Percentiles rank a stretch among this genome's conserved stretches.
Evolutionary conservation across 495 filamentous ascomycete species (phyloP).

Genomic region (Daldinia loculata): DNA sequence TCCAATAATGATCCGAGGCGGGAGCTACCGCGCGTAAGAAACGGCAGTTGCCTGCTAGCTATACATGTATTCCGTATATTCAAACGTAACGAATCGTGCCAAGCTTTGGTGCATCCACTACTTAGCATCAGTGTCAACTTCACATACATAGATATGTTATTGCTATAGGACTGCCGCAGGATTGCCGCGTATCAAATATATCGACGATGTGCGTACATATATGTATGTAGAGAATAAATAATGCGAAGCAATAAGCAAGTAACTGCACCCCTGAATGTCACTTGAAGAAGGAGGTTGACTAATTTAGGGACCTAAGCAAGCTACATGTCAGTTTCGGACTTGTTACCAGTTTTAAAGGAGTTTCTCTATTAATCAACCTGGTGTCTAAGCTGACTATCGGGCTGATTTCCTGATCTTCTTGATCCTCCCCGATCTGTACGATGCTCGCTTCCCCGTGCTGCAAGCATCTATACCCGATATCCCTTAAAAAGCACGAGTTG

Average conservation of each 20-base stretch:
- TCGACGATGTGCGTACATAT: not conserved
- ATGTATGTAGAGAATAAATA: not conserved
- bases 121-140: not conserved
- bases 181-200: not conserved
- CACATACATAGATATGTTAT: not conserved
- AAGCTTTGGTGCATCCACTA: not conserved
- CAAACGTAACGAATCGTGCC: not conserved
- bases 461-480: not conserved
- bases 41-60: constrained; percentile 14
- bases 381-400: not conserved
- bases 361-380: not conserved
- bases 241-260: not conserved
- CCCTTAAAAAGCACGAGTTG: not conserved
- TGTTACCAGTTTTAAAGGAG: constrained; percentile 3
- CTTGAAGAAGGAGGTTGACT: constrained; percentile 12
- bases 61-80: not conserved
- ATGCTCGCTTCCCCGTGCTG: not conserved
- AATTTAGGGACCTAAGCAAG: not conserved
- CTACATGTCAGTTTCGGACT: not conserved
- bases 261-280: constrained; percentile 25
- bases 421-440: not conserved
- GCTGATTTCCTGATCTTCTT: not conserved
- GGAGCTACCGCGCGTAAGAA: constrained; percentile 10
- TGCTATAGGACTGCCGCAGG: not conserved
- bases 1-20: not conserved